phyloP scores from a whole-genome alignment of 176 grass and related monocot genomes.

The Ensete glaucum region DNA sequence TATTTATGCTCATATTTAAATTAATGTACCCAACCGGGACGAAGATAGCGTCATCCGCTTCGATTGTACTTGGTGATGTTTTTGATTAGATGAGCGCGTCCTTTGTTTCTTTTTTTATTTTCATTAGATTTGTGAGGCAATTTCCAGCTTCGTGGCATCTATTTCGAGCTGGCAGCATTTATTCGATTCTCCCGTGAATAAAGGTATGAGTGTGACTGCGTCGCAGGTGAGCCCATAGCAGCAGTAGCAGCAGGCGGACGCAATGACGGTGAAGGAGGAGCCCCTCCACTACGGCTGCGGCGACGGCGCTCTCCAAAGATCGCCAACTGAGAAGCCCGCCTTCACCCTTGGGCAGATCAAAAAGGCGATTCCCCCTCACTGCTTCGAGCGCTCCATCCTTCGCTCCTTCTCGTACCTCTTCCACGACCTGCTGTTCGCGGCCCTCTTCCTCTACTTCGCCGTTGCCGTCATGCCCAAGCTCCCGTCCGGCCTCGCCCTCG shows the following conservation, averaged over 20 bases:
- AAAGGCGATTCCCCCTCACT: conserved; percentile 88
- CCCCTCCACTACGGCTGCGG: conserved; percentile 1
- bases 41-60: too few species aligned
- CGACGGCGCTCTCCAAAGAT: conserved; percentile 23
- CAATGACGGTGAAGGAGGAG: conserved; percentile 66
- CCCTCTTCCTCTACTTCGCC: conserved; percentile 49
- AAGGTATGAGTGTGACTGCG: too few species aligned
- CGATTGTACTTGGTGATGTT: too few species aligned
- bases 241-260: conserved; percentile 91
- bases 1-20: too few species aligned
- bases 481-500: conserved; percentile 25
- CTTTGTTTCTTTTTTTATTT: too few species aligned
- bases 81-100: too few species aligned
- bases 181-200: too few species aligned
- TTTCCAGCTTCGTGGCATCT: too few species aligned
- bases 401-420: conserved; percentile 82
- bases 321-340: conserved; percentile 54
- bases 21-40: too few species aligned
- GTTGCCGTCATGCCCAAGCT: conserved; percentile 45
- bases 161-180: too few species aligned
- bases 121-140: too few species aligned
- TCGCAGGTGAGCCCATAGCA: conserved; percentile 6
- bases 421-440: conserved; percentile 47
- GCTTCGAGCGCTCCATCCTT: conserved; percentile 68
- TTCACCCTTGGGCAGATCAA: conserved; percentile 88